phyloP scores from a whole-genome alignment of 768 basidiomycete species.

The Lentinula lateritia region DNA sequence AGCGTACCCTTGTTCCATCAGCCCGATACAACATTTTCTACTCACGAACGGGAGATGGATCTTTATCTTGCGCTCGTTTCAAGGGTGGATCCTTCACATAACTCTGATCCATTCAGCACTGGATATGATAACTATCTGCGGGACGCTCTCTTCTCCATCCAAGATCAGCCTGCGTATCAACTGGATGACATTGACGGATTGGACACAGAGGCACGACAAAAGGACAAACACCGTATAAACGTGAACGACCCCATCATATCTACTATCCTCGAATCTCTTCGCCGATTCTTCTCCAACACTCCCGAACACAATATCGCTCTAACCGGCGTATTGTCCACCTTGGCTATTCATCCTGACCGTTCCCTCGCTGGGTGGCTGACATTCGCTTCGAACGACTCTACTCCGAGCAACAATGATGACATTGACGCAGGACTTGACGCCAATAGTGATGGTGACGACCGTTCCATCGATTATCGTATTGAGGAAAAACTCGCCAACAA shows the following conservation, averaged over 20 bases:
- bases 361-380: slow-evolving; percentile 88
- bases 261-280: slow-evolving; percentile 61
- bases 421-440: slow-evolving; percentile 14
- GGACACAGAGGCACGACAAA: slow-evolving; percentile 32
- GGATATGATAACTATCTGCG: slow-evolving; percentile 80
- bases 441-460: slow-evolving; percentile 66
- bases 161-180: slow-evolving; percentile 56
- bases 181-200: slow-evolving; percentile 33
- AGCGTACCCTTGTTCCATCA: slow-evolving; percentile 41
- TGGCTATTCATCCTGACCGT: slow-evolving; percentile 83
- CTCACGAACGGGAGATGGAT: slow-evolving; percentile 79
- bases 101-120: slow-evolving; percentile 72
- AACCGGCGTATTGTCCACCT: slow-evolving; percentile 72
- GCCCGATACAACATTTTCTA: slow-evolving; percentile 71
- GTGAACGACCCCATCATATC: slow-evolving; percentile 74
- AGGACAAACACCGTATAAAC: slow-evolving; percentile 69
- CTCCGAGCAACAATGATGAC: slow-evolving; percentile 12
- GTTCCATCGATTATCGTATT: slow-evolving; percentile 74
- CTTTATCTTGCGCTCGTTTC: slow-evolving; percentile 76
- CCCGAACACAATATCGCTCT: slow-evolving; percentile 86
- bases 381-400: slow-evolving; percentile 45
- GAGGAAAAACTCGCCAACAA: slow-evolving; percentile 59
- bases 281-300: slow-evolving; percentile 79
- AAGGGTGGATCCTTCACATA: slow-evolving; percentile 67
- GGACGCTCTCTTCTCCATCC: slow-evolving; percentile 67